Conservation (phyloP, 2,329 filamentous ascomycete genomes). For the Mollisia scopiformis region DNA sequence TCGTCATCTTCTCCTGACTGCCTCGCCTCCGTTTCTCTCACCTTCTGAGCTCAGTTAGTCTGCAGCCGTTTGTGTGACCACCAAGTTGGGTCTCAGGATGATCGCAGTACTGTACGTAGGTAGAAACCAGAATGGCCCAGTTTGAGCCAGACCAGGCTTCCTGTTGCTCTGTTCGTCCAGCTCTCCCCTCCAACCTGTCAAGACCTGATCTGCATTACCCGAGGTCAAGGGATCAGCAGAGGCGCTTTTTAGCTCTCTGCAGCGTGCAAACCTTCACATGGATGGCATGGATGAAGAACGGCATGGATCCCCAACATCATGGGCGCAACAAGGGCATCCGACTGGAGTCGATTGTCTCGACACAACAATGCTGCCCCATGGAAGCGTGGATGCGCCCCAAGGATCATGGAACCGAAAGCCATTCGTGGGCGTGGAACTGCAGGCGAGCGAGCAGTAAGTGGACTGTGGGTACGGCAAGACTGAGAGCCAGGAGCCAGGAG, state of each 20-base stretch:
- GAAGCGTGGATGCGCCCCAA: constrained; percentile 27
- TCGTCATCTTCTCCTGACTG: too few relatives aligned
- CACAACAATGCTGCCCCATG: constrained; percentile 25
- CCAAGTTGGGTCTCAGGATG: constrained; percentile 8
- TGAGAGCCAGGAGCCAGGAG: background rate
- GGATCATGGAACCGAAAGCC: constrained; percentile 29
- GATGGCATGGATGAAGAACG: constrained; percentile 19
- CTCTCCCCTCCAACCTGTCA: constrained; percentile 25
- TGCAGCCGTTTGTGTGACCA: constrained; percentile 20
- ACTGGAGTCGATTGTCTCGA: constrained; percentile 32
- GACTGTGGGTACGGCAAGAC: too few relatives aligned
- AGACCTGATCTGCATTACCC: constrained; percentile 35
- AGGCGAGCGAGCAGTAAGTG: background rate
- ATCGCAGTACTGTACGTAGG: too few relatives aligned
- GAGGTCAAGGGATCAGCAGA: constrained; percentile 34
- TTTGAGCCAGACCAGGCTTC: too few relatives aligned
- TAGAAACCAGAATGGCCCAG: too few relatives aligned
- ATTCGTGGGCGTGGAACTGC: constrained; percentile 14
- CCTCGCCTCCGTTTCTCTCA: background rate
- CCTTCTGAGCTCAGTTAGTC: too few relatives aligned
- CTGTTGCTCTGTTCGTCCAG: constrained; percentile 16
- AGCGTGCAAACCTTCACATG: constrained; percentile 23
- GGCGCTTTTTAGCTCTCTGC: constrained; percentile 35
- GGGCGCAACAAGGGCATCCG: constrained; percentile 26
- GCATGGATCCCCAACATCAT: constrained; percentile 22